phyloP scores from a whole-genome alignment of 2,329 filamentous ascomycete species.

The Alternaria incomplexa region DNA sequence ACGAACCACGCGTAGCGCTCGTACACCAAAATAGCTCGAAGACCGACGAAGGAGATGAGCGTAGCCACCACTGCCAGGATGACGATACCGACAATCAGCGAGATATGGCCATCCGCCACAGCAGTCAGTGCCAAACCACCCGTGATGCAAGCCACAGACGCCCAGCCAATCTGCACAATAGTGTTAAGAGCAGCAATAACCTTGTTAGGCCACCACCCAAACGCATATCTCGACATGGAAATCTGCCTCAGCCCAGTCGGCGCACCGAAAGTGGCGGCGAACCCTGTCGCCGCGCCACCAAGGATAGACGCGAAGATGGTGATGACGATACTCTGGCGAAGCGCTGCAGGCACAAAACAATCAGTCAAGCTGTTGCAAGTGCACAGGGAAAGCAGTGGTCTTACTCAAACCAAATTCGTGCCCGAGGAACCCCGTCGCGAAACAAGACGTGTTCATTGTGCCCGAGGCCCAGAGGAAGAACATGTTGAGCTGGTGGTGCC shows the following conservation, averaged over 20 bases:
- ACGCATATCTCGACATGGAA: conserved; percentile 54
- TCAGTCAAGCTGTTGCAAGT: not conserved
- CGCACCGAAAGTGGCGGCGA: conserved; percentile 52
- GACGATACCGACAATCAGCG: conserved; percentile 53
- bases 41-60: conserved; percentile 49
- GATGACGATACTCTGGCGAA: conserved; percentile 52
- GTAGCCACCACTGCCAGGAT: conserved; percentile 50
- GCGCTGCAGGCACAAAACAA: conserved; percentile 16
- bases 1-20: conserved; percentile 59
- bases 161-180: conserved; percentile 54
- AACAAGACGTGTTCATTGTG: conserved; percentile 50
- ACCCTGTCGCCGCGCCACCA: conserved; percentile 51
- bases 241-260: conserved; percentile 53
- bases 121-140: conserved; percentile 52
- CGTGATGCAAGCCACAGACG: conserved; percentile 51
- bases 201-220: conserved; percentile 60
- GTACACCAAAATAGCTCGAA: conserved; percentile 54
- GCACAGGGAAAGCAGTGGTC: not conserved
- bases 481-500: conserved; percentile 39
- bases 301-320: conserved; percentile 51
- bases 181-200: conserved; percentile 56
- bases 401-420: conserved; percentile 55
- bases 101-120: conserved; percentile 52
- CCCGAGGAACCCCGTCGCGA: conserved; percentile 53
- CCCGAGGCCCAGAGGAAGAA: conserved; percentile 55